Conservation (phyloP, 352 stramenopile species). For the Pythium dissimile region DNA sequence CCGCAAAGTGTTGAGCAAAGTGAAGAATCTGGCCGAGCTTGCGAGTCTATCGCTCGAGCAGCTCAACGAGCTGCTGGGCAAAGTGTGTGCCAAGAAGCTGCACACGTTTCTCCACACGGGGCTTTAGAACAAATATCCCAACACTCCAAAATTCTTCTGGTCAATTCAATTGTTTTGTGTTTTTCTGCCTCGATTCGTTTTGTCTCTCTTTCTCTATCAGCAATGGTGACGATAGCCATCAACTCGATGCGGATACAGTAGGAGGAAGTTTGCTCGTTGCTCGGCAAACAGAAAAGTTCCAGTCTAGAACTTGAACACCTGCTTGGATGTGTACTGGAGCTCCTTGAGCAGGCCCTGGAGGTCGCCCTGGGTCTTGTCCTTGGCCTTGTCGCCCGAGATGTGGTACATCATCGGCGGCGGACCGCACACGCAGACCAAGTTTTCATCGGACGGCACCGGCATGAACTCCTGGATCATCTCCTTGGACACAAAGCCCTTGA, state of each 20-base stretch:
- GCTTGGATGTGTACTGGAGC: slow-evolving; percentile 68
- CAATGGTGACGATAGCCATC: no score
- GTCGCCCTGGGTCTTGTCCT: slow-evolving; percentile 83
- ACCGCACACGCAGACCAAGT: slow-evolving; percentile 87
- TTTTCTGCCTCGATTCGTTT: slow-evolving; percentile 2
- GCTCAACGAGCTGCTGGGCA: slow-evolving; percentile 66
- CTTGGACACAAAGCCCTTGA: slow-evolving; percentile 74
- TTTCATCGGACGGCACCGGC: slow-evolving; percentile 67
- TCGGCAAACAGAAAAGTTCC: no score
- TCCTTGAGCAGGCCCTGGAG: slow-evolving; percentile 85
- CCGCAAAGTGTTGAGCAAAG: slow-evolving; percentile 62
- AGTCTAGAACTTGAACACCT: slow-evolving; percentile 85
- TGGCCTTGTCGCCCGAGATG: slow-evolving; percentile 83
- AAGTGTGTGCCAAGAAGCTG: slow-evolving; percentile 73
- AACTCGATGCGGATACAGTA: no score
- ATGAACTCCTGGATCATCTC: slow-evolving; percentile 86
- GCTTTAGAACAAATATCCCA: no score
- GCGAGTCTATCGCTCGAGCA: slow-evolving; percentile 58
- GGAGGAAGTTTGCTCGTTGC: no score
- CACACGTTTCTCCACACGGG: slow-evolving; percentile 76
- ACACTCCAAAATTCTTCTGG: neutral
- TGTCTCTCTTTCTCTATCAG: no score
- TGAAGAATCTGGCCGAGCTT: slow-evolving; percentile 76
- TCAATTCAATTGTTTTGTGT: slow-evolving; percentile 2
- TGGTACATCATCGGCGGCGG: slow-evolving; percentile 89